Base-by-base conservation (phyloP, 306 rosid species). In the Oemleria cerasiformis region DNA sequence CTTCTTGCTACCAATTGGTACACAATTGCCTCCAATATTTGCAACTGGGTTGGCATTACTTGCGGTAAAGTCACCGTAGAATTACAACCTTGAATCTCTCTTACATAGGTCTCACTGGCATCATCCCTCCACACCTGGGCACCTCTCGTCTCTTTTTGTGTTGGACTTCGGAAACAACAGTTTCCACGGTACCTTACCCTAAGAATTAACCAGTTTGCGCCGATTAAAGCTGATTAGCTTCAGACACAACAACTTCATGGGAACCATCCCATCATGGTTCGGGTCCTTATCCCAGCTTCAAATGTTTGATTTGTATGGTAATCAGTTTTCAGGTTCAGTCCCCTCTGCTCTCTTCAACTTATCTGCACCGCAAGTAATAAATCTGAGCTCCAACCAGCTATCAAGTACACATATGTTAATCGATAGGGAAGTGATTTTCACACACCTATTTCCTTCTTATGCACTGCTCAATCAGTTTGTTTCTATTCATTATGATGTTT, bases 361-460 rank as follows among this genome's bases (percentile, higher is more conserved):
- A 53, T 60, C 80, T 50, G 56, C 50, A 20, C 49, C 70, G 20
- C 56, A 17, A 69, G 23, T 17, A 12, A 53, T 76, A 30, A 14
- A 30, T 20, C 77, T 81, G 30, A 45, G 45, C 3, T 66, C 49
- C 14, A 77, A 73, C 60, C 79, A 73, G 56, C 77, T 80, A 41
- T 53, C 74, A 0, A 63, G 75, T 68, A 41, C n/a, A n/a, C n/a
- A n/a, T n/a, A n/a, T n/a, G n/a, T n/a, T n/a, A n/a, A n/a, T n/a
- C n/a, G n/a, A n/a, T n/a, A n/a, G n/a, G n/a, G n/a, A n/a, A n/a
- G n/a, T n/a, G n/a, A n/a, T n/a, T n/a, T n/a, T n/a, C n/a, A n/a
- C n/a, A n/a, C n/a, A n/a, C n/a, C n/a, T n/a, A n/a, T n/a, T n/a
- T n/a, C n/a, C n/a, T n/a, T n/a, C n/a, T n/a, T n/a, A n/a, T n/a